phyloP scores from a whole-genome alignment of 2,329 filamentous ascomycete species.

The Ophiocordyceps camponoti-rufipedis region DNA sequence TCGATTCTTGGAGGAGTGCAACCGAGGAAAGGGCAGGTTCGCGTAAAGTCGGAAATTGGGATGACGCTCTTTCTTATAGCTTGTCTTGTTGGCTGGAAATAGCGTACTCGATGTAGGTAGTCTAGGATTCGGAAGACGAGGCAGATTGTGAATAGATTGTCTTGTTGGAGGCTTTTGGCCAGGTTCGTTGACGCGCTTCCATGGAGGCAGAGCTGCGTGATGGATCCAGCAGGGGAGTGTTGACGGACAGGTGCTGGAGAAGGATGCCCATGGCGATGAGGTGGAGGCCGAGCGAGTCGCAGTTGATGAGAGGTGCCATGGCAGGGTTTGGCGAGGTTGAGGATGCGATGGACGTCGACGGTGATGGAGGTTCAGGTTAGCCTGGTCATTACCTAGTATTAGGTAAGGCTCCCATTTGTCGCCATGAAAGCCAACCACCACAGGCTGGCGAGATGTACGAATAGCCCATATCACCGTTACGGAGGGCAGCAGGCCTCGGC shows the following conservation, averaged over 20 bases:
- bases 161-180: background rate
- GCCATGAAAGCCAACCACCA: no score
- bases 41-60: conserved; percentile 4
- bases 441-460: no score
- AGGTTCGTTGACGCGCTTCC: background rate
- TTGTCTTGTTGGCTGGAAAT: background rate
- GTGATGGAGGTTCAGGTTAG: no score
- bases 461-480: no score
- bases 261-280: conserved; percentile 18
- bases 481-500: conserved; percentile 22
- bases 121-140: no score
- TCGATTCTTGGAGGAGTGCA: conserved; percentile 39
- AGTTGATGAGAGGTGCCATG: conserved; percentile 8
- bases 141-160: background rate
- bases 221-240: conserved; percentile 6
- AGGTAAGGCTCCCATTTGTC: no score
- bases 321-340: background rate
- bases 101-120: background rate
- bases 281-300: conserved; percentile 14
- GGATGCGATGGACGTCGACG: no score
- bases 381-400: no score
- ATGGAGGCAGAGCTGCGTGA: background rate
- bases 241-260: conserved; percentile 14
- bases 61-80: background rate
- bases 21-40: conserved; percentile 20